Evolutionary conservation across 192 early-diverging fungal species (phyloP).

Genomic region (Entomortierella lignicola): DNA sequence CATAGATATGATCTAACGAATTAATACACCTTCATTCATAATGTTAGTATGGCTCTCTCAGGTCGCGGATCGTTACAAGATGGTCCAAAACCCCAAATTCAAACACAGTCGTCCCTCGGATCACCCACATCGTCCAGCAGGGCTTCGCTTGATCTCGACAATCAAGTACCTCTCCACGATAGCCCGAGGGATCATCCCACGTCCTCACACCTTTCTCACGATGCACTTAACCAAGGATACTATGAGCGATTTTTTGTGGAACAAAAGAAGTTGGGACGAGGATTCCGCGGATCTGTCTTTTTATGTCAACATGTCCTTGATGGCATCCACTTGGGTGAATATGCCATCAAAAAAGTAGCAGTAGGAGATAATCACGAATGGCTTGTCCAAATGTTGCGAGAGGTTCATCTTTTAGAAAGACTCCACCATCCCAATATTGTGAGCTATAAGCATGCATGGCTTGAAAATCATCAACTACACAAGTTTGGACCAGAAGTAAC

Average conservation of each 20-base stretch:
- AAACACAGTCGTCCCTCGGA: slow-evolving; percentile 3
- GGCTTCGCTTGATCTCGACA: slow-evolving; percentile 36
- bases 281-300: slow-evolving; percentile 91
- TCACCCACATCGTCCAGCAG: slow-evolving; percentile 40
- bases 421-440: slow-evolving; percentile 94
- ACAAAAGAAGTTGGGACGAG: slow-evolving; percentile 87
- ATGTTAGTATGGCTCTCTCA: slow-evolving; percentile 18
- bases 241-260: slow-evolving; percentile 95
- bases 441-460: slow-evolving; percentile 96
- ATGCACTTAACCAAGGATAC: slow-evolving; percentile 94
- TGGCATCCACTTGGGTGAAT: slow-evolving; percentile 79
- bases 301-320: slow-evolving; percentile 86
- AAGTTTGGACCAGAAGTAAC: slow-evolving; percentile 88
- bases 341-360: slow-evolving; percentile 95
- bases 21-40: background rate
- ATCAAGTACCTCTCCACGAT: background rate
- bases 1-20: too few species aligned
- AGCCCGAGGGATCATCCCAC: background rate
- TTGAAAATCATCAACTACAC: slow-evolving; percentile 85
- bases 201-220: slow-evolving; percentile 62
- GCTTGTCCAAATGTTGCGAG: slow-evolving; percentile 92
- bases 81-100: slow-evolving; percentile 1
- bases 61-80: slow-evolving; percentile 21
- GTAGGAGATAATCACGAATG: slow-evolving; percentile 88
- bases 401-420: slow-evolving; percentile 91